Percentiles rank a stretch among this genome's conserved stretches.
Evolutionary conservation across 768 basidiomycete genomes (phyloP).

Genomic region (Boletellus ananas): DNA sequence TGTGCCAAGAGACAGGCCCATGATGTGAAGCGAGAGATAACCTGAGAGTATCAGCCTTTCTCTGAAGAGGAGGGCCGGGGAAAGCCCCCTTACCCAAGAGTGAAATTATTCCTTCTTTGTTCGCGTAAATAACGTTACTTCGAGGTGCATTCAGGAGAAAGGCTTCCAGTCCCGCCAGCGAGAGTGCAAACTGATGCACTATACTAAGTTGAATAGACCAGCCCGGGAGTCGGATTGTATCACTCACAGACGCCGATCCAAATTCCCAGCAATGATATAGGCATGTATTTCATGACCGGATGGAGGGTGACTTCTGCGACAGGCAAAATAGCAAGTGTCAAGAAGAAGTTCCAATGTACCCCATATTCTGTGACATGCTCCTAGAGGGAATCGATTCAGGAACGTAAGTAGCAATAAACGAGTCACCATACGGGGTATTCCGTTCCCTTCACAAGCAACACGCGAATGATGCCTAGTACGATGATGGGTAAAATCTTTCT

Average conservation of each 20-base stretch:
- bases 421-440: conserved; percentile 80
- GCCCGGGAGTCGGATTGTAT: neutral
- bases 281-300: conserved; percentile 54
- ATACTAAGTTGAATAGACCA: neutral
- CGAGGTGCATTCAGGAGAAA: conserved; percentile 70
- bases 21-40: conserved; percentile 84
- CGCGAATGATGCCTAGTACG: conserved; percentile 68
- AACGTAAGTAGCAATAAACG: neutral
- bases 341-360: conserved; percentile 98
- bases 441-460: conserved; percentile 84
- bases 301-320: conserved; percentile 66
- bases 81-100: conserved; percentile 50
- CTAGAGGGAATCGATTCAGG: conserved; percentile 35
- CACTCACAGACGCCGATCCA: conserved; percentile 55
- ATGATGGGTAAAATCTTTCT: conserved; percentile 66
- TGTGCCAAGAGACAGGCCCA: conserved; percentile 81
- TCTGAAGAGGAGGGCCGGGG: neutral
- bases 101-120: conserved; percentile 91
- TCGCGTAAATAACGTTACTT: conserved; percentile 60
- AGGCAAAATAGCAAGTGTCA: conserved; percentile 83
- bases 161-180: conserved; percentile 48
- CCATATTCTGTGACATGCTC: conserved; percentile 98
- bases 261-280: conserved; percentile 61
- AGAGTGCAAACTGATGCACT: conserved; percentile 75
- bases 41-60: conserved; percentile 41